phyloP scores from a whole-genome alignment of 2,329 filamentous ascomycete species.

The Cladosporium sp. region DNA sequence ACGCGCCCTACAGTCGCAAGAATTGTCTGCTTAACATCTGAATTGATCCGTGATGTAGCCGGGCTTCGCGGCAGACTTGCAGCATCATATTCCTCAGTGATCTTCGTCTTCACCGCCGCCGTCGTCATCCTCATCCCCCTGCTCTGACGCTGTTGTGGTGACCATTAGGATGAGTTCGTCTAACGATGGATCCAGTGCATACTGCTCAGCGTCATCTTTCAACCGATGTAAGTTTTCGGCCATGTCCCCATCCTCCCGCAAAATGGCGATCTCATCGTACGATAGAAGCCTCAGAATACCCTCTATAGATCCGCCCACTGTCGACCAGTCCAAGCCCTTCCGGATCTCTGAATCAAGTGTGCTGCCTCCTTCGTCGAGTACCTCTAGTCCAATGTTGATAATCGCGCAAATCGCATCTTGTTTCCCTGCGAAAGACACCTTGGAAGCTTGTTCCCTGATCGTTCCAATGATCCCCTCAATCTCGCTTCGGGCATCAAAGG shows the following conservation, averaged over 20 bases:
- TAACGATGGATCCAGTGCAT: not conserved
- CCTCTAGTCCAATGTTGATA: not conserved
- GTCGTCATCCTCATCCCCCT: not conserved
- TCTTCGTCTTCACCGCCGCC: not conserved
- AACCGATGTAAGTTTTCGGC: not conserved
- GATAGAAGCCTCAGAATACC: not conserved
- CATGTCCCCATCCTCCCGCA: not conserved
- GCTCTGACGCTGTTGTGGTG: not conserved
- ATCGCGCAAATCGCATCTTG: not conserved
- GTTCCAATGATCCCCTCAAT: not conserved
- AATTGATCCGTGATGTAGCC: not conserved
- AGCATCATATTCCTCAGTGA: not conserved
- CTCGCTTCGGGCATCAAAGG: not conserved
- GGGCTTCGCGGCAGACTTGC: not conserved
- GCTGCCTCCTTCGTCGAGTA: not conserved
- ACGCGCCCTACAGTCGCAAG: too few relatives aligned
- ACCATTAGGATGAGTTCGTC: not conserved
- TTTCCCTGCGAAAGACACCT: not conserved
- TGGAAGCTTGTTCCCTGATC: not conserved
- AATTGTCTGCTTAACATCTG: too few relatives aligned
- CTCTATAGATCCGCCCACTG: not conserved
- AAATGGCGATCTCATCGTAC: not conserved
- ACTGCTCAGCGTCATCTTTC: not conserved
- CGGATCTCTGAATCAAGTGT: not conserved
- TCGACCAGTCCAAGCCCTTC: not conserved